phyloP scores from a whole-genome alignment of 176 grass and related monocot species.

The Triticum monococcum region DNA sequence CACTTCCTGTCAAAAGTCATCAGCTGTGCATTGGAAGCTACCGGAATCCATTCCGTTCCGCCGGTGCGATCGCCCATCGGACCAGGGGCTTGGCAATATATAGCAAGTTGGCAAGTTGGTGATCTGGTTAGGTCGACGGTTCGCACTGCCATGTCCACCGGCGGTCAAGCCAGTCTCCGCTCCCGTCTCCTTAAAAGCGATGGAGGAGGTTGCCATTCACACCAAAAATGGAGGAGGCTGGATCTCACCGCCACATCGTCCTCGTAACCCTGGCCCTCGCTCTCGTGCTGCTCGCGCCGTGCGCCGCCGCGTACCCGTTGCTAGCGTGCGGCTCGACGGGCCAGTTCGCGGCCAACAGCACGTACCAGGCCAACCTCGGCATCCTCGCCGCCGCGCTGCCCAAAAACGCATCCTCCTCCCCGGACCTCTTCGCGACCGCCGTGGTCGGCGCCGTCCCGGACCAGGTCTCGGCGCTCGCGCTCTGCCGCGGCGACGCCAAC shows the following conservation, averaged over 20 bases:
- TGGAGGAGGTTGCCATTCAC: background rate
- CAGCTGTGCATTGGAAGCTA: too few relatives aligned
- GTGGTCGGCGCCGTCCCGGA: background rate
- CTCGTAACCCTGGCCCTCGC: background rate
- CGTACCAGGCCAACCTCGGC: slow-evolving; percentile 47
- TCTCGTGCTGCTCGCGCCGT: background rate
- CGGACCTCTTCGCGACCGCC: slow-evolving; percentile 4
- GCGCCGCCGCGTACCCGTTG: background rate
- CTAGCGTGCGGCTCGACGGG: background rate
- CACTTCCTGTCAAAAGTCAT: too few relatives aligned
- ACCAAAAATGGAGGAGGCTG: background rate
- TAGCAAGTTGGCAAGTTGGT: too few relatives aligned
- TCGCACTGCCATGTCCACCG: background rate
- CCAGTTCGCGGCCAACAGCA: slow-evolving; percentile 29
- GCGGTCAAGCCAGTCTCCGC: background rate
- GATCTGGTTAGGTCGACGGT: background rate
- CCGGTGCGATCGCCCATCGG: too few relatives aligned
- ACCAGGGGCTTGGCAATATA: too few relatives aligned
- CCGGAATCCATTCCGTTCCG: too few relatives aligned
- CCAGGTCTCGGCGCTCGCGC: slow-evolving; percentile 9
- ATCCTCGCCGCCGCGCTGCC: slow-evolving; percentile 13
- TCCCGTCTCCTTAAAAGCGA: background rate
- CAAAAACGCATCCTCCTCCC: background rate
- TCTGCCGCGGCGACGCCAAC: slow-evolving; percentile 35
- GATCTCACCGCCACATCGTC: background rate